Conservation (phyloP, 139 green algal genomes). For the Spirogloea muscicola region DNA sequence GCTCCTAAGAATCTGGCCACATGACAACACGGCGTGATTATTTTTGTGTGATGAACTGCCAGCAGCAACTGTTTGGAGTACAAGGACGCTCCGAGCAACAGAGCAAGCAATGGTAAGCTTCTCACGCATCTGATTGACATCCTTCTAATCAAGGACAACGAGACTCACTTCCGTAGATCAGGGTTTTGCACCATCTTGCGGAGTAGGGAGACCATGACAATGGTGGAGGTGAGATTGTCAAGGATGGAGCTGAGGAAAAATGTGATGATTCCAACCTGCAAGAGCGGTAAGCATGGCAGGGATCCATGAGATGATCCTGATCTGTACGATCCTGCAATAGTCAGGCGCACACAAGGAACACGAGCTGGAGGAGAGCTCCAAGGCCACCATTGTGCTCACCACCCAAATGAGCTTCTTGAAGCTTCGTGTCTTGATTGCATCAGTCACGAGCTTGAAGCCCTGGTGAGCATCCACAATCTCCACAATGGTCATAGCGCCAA, state of each 20-base stretch:
- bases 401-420: slow-evolving; percentile 46
- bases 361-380: no score
- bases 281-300: no score
- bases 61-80: no score
- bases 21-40: neutral
- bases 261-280: slow-evolving; percentile 48
- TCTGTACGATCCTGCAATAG: no score
- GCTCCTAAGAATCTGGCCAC: slow-evolving; percentile 55
- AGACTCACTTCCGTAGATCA: slow-evolving; percentile 55
- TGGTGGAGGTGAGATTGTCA: slow-evolving; percentile 75
- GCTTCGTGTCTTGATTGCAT: slow-evolving; percentile 50
- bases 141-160: no score
- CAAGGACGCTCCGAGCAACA: no score
- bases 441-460: slow-evolving; percentile 65
- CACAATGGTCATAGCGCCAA: slow-evolving; percentile 75
- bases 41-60: no score
- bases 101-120: no score
- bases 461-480: slow-evolving; percentile 64
- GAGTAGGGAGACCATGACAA: slow-evolving; percentile 70
- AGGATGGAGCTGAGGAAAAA: slow-evolving; percentile 66
- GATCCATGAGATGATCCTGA: no score
- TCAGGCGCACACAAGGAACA: no score
- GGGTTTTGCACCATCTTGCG: slow-evolving; percentile 58
- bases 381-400: no score
- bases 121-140: no score